A percentile compares a stretch with the other conserved stretches of the same genome.
Conservation (phyloP, 805 yeast species). For the Peterozyma xylosa region DNA sequence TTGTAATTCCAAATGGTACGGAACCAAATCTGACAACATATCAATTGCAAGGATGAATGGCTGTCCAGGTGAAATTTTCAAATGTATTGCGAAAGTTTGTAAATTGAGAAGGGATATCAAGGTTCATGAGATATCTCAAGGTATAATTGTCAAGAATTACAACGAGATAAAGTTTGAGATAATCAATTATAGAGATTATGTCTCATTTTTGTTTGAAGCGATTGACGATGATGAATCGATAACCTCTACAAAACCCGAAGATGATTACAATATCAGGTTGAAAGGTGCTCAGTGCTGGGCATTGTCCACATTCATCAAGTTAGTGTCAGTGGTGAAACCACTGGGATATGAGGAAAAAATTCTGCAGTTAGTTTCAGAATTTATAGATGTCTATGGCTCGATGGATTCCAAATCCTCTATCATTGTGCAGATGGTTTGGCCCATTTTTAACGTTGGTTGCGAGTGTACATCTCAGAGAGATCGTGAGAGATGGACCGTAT, state of each 20-base stretch:
- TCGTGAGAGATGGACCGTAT: constrained; percentile 19
- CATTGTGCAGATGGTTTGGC: constrained; percentile 61
- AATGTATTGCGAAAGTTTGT: constrained; percentile 37
- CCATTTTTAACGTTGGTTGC: constrained; percentile 42
- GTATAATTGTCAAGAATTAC: constrained; percentile 16
- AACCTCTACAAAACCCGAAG: constrained; percentile 10
- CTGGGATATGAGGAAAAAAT: constrained; percentile 19
- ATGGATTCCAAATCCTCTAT: constrained; percentile 38
- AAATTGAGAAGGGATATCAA: constrained; percentile 22
- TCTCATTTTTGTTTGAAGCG: constrained; percentile 16
- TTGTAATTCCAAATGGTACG: constrained; percentile 48
- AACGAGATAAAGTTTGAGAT: constrained; percentile 26
- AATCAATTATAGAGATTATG: constrained; percentile 41
- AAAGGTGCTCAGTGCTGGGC: constrained; percentile 56
- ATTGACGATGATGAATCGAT: constrained; percentile 1
- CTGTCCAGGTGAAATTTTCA: constrained; percentile 52
- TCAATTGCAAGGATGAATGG: constrained; percentile 52
- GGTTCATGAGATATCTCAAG: constrained; percentile 9
- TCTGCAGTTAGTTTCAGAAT: constrained; percentile 31
- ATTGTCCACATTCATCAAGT: constrained; percentile 25
- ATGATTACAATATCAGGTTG: constrained; percentile 31
- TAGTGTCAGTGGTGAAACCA: constrained; percentile 16
- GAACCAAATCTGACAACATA: constrained; percentile 29
- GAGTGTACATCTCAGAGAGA: constrained; percentile 29
- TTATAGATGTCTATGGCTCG: constrained; percentile 36